phyloP scores from a whole-genome alignment of 1,284 basidiomycete genomes.

The Trametes pubescens region DNA sequence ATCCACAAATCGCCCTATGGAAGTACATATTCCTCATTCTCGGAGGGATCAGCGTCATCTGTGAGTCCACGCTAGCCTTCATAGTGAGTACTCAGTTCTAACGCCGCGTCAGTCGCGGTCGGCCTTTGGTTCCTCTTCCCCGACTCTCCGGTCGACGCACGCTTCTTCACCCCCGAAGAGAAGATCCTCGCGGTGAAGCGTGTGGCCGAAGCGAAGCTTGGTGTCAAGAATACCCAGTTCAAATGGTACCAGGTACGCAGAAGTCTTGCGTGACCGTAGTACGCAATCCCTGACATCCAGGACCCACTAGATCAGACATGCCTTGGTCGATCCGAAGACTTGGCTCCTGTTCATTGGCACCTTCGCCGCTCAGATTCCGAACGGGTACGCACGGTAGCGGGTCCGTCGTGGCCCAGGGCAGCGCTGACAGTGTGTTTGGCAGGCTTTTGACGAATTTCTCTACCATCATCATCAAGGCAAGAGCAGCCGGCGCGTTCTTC shows the following conservation, averaged over 20 bases:
- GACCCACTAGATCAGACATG: slow-evolving; percentile 64
- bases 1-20: slow-evolving; percentile 31
- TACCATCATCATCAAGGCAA: slow-evolving; percentile 40
- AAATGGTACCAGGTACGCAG: slow-evolving; percentile 69
- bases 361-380: slow-evolving; percentile 44
- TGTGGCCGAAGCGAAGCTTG: slow-evolving; percentile 78
- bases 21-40: slow-evolving; percentile 37
- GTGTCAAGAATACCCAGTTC: slow-evolving; percentile 76
- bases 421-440: slow-evolving; percentile 11
- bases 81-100: neutral
- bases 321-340: slow-evolving; percentile 72
- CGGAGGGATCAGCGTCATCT: slow-evolving; percentile 28
- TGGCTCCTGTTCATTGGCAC: slow-evolving; percentile 68
- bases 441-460: slow-evolving; percentile 33
- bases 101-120: slow-evolving; percentile 20
- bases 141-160: slow-evolving; percentile 72
- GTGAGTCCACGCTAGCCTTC: slow-evolving; percentile 13
- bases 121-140: slow-evolving; percentile 68
- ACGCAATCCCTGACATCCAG: too few species aligned
- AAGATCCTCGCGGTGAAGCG: slow-evolving; percentile 69
- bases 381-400: slow-evolving; percentile 27
- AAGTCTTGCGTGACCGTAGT: neutral
- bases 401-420: neutral
- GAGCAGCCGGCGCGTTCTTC: neutral
- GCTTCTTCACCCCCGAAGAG: slow-evolving; percentile 71